Conservation (phyloP, 371 early-diverging fungal genomes). For the Sporodiniella umbellata region DNA sequence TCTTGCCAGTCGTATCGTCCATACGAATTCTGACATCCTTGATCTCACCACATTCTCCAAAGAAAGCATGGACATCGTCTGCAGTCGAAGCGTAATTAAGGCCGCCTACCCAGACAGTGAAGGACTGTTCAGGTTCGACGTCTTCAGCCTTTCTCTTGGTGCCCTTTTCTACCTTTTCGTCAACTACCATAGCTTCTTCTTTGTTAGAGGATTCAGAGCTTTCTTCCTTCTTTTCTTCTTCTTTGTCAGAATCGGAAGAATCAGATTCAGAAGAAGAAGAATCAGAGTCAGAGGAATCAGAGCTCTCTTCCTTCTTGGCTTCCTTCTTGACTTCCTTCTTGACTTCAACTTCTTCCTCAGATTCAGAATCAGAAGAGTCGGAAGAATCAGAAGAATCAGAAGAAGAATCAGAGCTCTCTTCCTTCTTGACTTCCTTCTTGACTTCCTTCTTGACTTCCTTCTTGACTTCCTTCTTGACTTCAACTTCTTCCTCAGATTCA, state of each 20-base stretch:
- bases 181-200: background rate
- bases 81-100: slow-evolving; percentile 64
- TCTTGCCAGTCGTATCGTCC: slow-evolving; percentile 57
- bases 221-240: background rate
- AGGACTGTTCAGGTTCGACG: slow-evolving; percentile 5
- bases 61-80: slow-evolving; percentile 55
- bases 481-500: background rate
- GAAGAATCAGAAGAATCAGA: background rate
- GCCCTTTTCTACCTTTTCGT: background rate
- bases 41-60: slow-evolving; percentile 64
- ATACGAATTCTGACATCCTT: slow-evolving; percentile 18
- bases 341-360: background rate
- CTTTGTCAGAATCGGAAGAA: background rate
- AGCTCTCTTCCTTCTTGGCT: background rate
- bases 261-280: background rate
- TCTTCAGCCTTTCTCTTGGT: slow-evolving; percentile 27
- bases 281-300: background rate
- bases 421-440: too few species aligned
- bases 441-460: background rate
- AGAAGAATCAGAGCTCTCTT: background rate
- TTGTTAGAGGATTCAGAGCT: slow-evolving; percentile 2
- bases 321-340: background rate
- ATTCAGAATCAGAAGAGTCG: background rate
- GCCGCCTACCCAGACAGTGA: slow-evolving; percentile 67
- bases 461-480: background rate